Evolutionary conservation across 768 basidiomycete genomes (phyloP).

Genomic region (Hygrocybe punicea): DNA sequence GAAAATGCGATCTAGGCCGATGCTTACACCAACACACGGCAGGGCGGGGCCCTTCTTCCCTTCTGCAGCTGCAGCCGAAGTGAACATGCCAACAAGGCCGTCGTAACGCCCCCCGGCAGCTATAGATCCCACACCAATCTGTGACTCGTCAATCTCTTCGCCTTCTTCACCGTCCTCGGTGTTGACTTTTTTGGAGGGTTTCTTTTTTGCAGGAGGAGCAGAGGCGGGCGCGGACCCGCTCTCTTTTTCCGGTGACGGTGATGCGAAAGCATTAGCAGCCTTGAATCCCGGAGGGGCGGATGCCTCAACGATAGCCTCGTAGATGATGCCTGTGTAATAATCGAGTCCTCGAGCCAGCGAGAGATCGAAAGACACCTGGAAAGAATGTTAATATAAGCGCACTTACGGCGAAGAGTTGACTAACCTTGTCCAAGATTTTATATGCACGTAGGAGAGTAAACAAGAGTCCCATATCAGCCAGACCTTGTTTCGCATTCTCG

Average conservation of each 20-base stretch:
- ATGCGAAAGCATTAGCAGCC: constrained; percentile 47
- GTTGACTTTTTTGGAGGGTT: constrained; percentile 45
- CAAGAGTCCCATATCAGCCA: constrained; percentile 81
- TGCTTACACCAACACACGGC: constrained; percentile 89
- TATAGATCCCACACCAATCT: constrained; percentile 96
- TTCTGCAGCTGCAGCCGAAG: constrained; percentile 72
- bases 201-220: constrained; percentile 35
- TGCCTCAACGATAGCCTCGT: constrained; percentile 90
- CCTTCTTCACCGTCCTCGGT: constrained; percentile 46
- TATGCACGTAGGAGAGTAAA: constrained; percentile 83
- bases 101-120: constrained; percentile 99
- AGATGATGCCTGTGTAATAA: constrained; percentile 98
- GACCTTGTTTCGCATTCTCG: constrained; percentile 70
- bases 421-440: constrained; percentile 71
- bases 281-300: constrained; percentile 88
- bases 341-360: constrained; percentile 97
- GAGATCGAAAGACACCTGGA: constrained; percentile 89
- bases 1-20: constrained; percentile 92
- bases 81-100: constrained; percentile 89
- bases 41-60: constrained; percentile 61
- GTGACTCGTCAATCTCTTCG: constrained; percentile 87
- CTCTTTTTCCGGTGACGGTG: constrained; percentile 28
- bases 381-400: not conserved
- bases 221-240: constrained; percentile 25
- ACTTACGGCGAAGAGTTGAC: constrained; percentile 8